Evolutionary conservation across 2,329 filamentous ascomycete genomes (phyloP).

Genomic region (Penicillium vulpinum): DNA sequence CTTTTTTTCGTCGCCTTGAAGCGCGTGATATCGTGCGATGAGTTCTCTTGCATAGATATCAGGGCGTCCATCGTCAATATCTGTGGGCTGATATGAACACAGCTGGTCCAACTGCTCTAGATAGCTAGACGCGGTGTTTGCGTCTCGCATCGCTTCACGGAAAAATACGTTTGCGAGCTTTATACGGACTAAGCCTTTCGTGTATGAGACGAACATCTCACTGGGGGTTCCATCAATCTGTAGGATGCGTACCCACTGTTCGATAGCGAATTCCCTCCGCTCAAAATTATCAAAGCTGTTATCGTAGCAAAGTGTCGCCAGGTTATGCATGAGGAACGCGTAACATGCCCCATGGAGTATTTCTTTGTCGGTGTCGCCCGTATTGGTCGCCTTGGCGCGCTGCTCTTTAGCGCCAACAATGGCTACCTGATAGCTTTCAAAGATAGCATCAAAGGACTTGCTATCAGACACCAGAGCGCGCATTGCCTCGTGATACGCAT

Average conservation of each 20-base stretch:
- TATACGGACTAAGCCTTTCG: not conserved
- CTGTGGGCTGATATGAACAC: not conserved
- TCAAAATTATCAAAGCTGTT: not conserved
- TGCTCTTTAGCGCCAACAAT: conserved; percentile 3
- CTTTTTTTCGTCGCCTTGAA: conserved; percentile 18
- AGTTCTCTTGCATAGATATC: conserved; percentile 1
- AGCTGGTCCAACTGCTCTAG: conserved; percentile 11
- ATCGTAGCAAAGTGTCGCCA: conserved; percentile 11
- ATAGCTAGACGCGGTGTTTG: not conserved
- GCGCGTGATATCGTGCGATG: conserved; percentile 11
- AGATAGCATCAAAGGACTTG: not conserved
- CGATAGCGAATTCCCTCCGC: conserved; percentile 6
- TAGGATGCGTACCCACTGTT: conserved; percentile 12
- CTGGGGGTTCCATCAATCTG: conserved; percentile 1
- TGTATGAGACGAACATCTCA: not conserved
- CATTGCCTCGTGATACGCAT: conserved; percentile 8
- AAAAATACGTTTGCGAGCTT: conserved; percentile 11
- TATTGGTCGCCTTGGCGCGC: conserved; percentile 1
- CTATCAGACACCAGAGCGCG: not conserved
- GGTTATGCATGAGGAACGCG: conserved; percentile 6
- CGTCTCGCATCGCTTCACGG: conserved; percentile 2
- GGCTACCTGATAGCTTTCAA: conserved; percentile 10
- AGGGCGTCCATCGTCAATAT: no score
- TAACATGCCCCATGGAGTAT: not conserved
- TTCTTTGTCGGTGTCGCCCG: not conserved